Base-by-base conservation (phyloP, 805 yeast genomes). In the Scheffersomyces stipitis region DNA sequence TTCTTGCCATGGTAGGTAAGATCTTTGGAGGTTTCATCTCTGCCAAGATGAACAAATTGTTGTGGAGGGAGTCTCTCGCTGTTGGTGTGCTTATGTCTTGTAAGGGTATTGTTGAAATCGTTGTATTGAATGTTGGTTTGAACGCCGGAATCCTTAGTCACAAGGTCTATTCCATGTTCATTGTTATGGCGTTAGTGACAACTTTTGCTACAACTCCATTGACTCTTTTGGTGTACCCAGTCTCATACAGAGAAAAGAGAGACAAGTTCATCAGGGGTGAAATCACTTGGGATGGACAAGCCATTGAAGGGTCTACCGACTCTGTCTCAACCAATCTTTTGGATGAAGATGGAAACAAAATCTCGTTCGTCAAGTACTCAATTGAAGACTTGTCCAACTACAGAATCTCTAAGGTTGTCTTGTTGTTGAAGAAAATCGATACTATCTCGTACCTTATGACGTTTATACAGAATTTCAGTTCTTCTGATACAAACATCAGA, bases 41-140 rank as follows among this genome's bases (percentile, higher is more conserved):
- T 26, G 82, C 90, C 2, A 79, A 72, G 45, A 40, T 77, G 28
- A 73, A 73, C 55, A 86, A 84, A 1, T 60, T 85, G 33, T 69
- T 70, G 33, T 81, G 86, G 84, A 74, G 90, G 55, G 93, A 86
- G 56, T 76, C 88, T 2, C 56, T 80, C 24, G 71, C 90, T 2
- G 91, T 84, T 26, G 95, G 95, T 36, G 75, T 83, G 16, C 67
- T 86, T 48, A 86, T 86, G 93, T 83, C 91, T 5, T 86, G 95
- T 71, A 86, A 86, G 60, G 95, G 95, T 60, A 83, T 85, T 45
- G 93, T 85, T 16, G 95, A 85, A 60, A 81, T 85, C 55, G 90
- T 85, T 28, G 93, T 85, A 15, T 66, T 85, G 45, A 80, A 77
- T 28, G 79, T 83, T 16, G 95, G 95, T 33, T 68, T 84, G 37